Conservation (phyloP, 169 alveolate species). For the Cryptosporidium meleagridis region DNA sequence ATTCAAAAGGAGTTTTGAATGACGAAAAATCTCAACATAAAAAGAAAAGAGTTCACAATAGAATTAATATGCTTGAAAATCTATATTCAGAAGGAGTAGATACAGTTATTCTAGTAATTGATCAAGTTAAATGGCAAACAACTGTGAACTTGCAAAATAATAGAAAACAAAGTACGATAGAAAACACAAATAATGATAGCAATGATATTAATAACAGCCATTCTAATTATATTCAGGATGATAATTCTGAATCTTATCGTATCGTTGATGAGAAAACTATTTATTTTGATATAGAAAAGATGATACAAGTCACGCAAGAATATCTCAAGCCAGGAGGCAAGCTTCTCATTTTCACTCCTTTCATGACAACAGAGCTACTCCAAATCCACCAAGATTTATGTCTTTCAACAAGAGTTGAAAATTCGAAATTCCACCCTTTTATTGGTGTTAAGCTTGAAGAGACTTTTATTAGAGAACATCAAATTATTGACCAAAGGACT, state of each 20-base stretch:
- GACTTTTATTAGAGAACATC: constrained; percentile 70
- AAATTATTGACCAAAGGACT: constrained; percentile 59
- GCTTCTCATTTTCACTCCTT: constrained; percentile 51
- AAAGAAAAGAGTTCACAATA: constrained; percentile 21
- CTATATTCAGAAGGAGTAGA: constrained; percentile 49
- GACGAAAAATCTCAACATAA: constrained; percentile 15
- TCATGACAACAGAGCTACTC: constrained; percentile 63
- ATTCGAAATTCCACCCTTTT: constrained; percentile 41
- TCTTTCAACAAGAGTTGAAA: constrained; percentile 40
- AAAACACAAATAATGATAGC: not conserved
- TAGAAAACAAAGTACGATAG: not conserved
- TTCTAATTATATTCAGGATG: not conserved
- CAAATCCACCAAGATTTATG: constrained; percentile 51
- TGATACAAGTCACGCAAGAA: constrained; percentile 44
- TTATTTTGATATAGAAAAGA: constrained; percentile 15
- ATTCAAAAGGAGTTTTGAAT: not conserved
- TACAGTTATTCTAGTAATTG: constrained; percentile 41
- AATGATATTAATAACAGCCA: not conserved
- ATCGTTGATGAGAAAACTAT: not conserved
- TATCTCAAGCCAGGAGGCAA: constrained; percentile 67
- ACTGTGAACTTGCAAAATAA: not conserved
- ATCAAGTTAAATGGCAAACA: constrained; percentile 44
- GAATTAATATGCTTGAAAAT: constrained; percentile 24
- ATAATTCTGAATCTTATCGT: not conserved
- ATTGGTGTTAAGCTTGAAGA: constrained; percentile 64